Conservation (phyloP, 768 basidiomycete genomes). For the Leccinum boreale region DNA sequence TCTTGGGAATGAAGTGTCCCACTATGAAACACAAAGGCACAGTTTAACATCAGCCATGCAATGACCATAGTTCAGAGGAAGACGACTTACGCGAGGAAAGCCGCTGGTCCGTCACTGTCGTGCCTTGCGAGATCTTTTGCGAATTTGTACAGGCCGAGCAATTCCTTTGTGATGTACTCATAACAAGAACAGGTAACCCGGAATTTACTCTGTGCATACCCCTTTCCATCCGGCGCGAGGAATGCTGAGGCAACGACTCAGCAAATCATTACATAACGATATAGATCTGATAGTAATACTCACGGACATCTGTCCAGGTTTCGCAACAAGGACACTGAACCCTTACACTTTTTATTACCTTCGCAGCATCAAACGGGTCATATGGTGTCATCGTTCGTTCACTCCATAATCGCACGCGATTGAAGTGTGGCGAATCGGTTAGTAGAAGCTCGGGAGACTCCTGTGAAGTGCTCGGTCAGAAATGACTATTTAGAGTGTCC, state of each 20-base stretch:
- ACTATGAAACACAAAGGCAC: too few relatives aligned
- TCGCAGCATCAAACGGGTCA: conserved; percentile 25
- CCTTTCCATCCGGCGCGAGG: conserved; percentile 35
- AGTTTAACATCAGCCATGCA: too few relatives aligned
- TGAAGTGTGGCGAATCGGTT: neutral
- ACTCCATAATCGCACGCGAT: conserved; percentile 1
- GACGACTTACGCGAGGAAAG: neutral
- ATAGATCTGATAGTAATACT: neutral
- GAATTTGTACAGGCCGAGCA: conserved; percentile 39
- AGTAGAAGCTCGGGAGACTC: too few relatives aligned
- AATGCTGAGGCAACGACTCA: conserved; percentile 33
- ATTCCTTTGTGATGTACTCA: conserved; percentile 36
- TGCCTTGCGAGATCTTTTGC: conserved; percentile 31
- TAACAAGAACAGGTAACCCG: conserved; percentile 24
- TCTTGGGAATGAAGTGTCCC: neutral
- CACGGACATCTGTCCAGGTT: neutral
- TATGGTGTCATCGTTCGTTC: conserved; percentile 2
- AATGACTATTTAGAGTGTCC: too few relatives aligned
- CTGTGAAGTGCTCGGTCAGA: too few relatives aligned
- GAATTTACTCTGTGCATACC: conserved; percentile 48
- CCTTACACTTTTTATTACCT: conserved; percentile 12
- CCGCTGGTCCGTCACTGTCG: neutral
- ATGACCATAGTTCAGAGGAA: too few relatives aligned
- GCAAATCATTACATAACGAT: neutral
- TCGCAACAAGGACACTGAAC: neutral